These are phyloP conservation scores for Dothideomycetes sp. DNA, from an alignment of 2,329 filamentous ascomycete species.

Conservation along the genomic window DNA sequence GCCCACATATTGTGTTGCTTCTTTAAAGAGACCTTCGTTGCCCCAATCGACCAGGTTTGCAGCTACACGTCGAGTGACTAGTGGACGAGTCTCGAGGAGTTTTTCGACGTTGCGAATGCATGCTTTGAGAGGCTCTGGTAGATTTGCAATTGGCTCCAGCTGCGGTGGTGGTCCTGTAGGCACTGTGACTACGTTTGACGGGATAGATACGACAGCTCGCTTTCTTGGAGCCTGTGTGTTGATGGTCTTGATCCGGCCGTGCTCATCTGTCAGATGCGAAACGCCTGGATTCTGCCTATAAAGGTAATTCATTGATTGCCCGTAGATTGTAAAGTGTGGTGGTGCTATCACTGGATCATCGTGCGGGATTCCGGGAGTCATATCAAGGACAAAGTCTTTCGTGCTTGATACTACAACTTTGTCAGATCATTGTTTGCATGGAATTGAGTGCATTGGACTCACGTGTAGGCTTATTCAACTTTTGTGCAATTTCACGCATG, in stretches of 20 bases:
- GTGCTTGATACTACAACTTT: conserved; percentile 44
- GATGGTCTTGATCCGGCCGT: conserved; percentile 12
- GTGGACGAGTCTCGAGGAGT: conserved; percentile 63
- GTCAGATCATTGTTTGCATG: conserved; percentile 6
- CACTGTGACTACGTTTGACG: conserved; percentile 52
- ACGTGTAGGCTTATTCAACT: conserved; percentile 46
- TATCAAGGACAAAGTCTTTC: conserved; percentile 58
- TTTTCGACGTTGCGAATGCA: conserved; percentile 55
- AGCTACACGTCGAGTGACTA: conserved; percentile 78
- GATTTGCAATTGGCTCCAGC: conserved; percentile 40
- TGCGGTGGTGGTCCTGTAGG: conserved; percentile 53
- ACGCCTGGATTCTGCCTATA: conserved; percentile 16
- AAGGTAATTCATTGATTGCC: conserved; percentile 19
- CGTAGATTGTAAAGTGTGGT: conserved; percentile 22
- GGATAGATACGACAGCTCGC: conserved; percentile 49
- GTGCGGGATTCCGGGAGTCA: conserved; percentile 48
- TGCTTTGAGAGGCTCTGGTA: conserved; percentile 39
- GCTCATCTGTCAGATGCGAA: conserved; percentile 11
- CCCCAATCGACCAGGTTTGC: conserved; percentile 58
- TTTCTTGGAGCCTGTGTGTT: conserved; percentile 43
- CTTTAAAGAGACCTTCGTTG: conserved; percentile 52
- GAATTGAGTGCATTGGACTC: conserved; percentile 21
- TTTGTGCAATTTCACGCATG: conserved; percentile 60
- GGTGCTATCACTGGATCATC: conserved; percentile 57
- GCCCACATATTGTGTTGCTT: conserved; percentile 72